A percentile compares a stretch with the other conserved stretches of the same genome.
Conservation (phyloP, 2,329 filamentous ascomycete species). For the Dryadomyces quercivorus region DNA sequence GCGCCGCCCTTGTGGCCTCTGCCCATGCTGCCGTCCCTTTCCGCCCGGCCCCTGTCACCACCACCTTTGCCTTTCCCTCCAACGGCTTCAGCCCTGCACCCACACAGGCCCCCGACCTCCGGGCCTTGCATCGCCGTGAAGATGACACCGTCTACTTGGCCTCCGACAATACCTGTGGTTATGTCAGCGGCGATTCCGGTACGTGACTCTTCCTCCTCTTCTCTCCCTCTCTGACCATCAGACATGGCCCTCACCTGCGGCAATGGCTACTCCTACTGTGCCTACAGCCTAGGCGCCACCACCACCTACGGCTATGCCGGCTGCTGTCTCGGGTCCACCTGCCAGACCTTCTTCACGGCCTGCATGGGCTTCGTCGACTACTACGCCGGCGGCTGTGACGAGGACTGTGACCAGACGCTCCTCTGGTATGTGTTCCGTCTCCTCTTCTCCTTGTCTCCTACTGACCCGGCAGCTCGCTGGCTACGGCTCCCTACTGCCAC, state of each 20-base stretch:
- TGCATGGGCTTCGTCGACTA: constrained; percentile 8
- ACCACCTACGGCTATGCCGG: constrained; percentile 7
- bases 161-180: constrained; percentile 13
- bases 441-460: background rate
- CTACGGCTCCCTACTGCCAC: constrained; percentile 9
- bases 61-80: background rate
- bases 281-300: constrained; percentile 1
- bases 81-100: constrained; percentile 5
- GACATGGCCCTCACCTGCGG: constrained; percentile 4
- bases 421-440: background rate
- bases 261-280: constrained; percentile 4
- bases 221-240: too few species aligned
- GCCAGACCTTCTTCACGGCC: constrained; percentile 5
- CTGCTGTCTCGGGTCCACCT: constrained; percentile 8
- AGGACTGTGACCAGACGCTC: background rate
- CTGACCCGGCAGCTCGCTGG: constrained; percentile 7
- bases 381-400: constrained; percentile 2
- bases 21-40: background rate
- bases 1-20: constrained; percentile 4
- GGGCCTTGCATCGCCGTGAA: constrained; percentile 1
- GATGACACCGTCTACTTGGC: constrained; percentile 7
- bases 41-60: background rate
- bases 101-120: constrained; percentile 4
- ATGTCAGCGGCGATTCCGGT: constrained; percentile 4
- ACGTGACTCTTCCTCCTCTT: too few species aligned